phyloP scores from a whole-genome alignment of 805 yeast genomes.

The Myxozyma vanderwaltii region DNA sequence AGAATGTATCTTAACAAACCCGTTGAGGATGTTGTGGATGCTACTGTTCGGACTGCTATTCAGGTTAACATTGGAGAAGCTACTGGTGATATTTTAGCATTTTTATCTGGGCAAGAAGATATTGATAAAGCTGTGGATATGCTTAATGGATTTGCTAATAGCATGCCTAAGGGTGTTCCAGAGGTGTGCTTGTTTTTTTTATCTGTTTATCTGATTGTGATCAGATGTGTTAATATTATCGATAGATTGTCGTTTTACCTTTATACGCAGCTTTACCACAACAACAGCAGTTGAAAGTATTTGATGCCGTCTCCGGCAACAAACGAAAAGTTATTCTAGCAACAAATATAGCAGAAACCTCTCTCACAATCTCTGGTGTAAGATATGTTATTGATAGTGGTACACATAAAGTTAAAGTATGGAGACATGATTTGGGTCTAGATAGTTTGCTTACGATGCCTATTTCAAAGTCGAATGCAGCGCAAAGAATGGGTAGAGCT shows the following conservation, averaged over 20 bases:
- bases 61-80: slow-evolving; percentile 81
- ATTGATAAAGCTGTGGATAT: slow-evolving; percentile 79
- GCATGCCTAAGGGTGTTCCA: slow-evolving; percentile 26
- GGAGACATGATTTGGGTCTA: slow-evolving; percentile 80
- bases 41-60: slow-evolving; percentile 68
- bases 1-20: slow-evolving; percentile 64
- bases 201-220: no score
- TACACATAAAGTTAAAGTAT: slow-evolving; percentile 85
- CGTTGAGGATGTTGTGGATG: slow-evolving; percentile 81
- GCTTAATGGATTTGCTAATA: slow-evolving; percentile 44
- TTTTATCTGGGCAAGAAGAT: slow-evolving; percentile 96
- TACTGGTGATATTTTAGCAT: slow-evolving; percentile 85
- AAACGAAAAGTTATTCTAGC: slow-evolving; percentile 85
- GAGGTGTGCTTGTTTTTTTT: slow-evolving; percentile 4
- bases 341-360: slow-evolving; percentile 97
- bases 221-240: not conserved
- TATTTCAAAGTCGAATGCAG: slow-evolving; percentile 89
- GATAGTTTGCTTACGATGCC: slow-evolving; percentile 93
- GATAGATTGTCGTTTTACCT: slow-evolving; percentile 69
- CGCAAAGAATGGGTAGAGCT: slow-evolving; percentile 98
- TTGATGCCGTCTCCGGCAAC: slow-evolving; percentile 61
- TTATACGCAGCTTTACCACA: slow-evolving; percentile 94
- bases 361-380: slow-evolving; percentile 93
- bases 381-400: slow-evolving; percentile 93
- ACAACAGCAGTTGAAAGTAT: slow-evolving; percentile 76